A percentile compares a stretch with the other conserved stretches of the same genome.
These are phyloP conservation scores for Colletotrichum euphorbiae DNA, from an alignment of 2,329 filamentous ascomycete genomes.

Conservation along the genomic window DNA sequence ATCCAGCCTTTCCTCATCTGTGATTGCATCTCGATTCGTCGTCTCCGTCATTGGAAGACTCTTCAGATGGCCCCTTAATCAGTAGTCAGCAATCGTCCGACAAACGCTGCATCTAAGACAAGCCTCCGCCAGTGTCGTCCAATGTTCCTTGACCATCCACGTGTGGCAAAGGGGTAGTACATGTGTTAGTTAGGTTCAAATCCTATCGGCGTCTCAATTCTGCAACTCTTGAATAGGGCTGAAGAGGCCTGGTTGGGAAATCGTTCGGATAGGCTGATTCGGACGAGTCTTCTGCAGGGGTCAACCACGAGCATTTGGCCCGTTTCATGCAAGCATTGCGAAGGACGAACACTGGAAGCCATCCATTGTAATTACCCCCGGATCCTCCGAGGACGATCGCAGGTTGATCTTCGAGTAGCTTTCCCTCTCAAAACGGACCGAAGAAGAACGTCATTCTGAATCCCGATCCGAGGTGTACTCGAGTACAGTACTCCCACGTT, in stretches of 20 bases:
- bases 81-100: conserved; percentile 27
- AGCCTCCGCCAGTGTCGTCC: neutral
- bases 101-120: neutral
- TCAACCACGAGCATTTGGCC: conserved; percentile 19
- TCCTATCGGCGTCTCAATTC: neutral
- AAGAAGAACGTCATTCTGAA: neutral
- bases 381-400: neutral
- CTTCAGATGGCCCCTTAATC: neutral
- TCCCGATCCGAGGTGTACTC: neutral
- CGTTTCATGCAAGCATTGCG: neutral
- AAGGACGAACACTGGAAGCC: neutral
- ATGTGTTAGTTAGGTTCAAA: too few relatives aligned
- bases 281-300: conserved; percentile 24
- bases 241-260: conserved; percentile 1
- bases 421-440: conserved; percentile 7
- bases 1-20: neutral
- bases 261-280: conserved; percentile 19
- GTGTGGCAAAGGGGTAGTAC: too few relatives aligned
- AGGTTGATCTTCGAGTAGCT: neutral
- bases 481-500: neutral
- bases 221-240: conserved; percentile 24
- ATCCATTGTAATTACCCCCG: neutral
- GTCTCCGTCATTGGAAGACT: conserved; percentile 12
- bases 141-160: neutral
- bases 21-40: neutral